These are phyloP conservation scores for Globisporangium perplexum DNA, from an alignment of 352 stramenopile species.

Conservation along the genomic window DNA sequence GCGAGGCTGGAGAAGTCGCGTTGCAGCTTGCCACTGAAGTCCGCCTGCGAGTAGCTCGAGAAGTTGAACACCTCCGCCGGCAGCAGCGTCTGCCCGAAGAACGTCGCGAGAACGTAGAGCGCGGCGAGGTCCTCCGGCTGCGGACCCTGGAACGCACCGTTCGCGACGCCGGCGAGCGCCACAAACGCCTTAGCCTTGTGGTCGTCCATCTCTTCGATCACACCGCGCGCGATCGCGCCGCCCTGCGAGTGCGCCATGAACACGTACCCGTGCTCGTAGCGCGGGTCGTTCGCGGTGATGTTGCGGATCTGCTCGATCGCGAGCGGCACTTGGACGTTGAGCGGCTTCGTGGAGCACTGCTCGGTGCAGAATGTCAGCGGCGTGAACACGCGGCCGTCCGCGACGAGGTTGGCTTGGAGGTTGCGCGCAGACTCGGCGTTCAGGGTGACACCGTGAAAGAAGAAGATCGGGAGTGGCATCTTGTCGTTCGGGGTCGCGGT, in stretches of 20 bases:
- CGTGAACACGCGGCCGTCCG: constrained; percentile 23
- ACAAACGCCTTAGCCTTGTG: constrained; percentile 44
- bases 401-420: constrained; percentile 23
- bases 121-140: constrained; percentile 16
- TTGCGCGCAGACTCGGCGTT: constrained; percentile 18
- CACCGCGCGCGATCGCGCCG: constrained; percentile 26
- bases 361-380: constrained; percentile 32
- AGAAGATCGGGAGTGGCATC: constrained; percentile 24
- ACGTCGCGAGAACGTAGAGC: constrained; percentile 11
- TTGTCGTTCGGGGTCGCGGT: not conserved
- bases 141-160: constrained; percentile 45
- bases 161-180: constrained; percentile 29
- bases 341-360: constrained; percentile 19
- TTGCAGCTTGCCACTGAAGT: constrained; percentile 25
- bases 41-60: constrained; percentile 16
- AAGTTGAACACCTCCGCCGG: constrained; percentile 24
- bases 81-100: constrained; percentile 17
- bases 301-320: constrained; percentile 31
- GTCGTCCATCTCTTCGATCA: constrained; percentile 56
- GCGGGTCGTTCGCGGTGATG: constrained; percentile 15
- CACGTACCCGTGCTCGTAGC: constrained; percentile 30
- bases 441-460: constrained; percentile 37
- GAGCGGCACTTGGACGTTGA: constrained; percentile 28
- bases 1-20: constrained; percentile 20
- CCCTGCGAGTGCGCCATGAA: constrained; percentile 50